Evolutionary conservation across 2,329 filamentous ascomycete species (phyloP).

Genomic region (Alternaria sp.): DNA sequence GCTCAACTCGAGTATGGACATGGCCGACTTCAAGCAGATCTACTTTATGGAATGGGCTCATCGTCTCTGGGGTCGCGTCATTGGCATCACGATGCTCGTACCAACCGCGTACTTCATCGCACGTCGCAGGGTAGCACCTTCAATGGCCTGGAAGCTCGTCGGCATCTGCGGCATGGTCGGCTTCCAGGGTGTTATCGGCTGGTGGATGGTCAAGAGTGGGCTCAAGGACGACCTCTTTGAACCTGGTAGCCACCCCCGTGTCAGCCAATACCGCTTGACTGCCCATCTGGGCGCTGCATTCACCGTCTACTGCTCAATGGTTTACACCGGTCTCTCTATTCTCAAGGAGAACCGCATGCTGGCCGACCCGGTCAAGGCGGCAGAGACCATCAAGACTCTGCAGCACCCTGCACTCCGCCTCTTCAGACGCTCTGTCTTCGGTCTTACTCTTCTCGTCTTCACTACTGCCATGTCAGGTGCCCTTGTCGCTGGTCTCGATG

Average conservation of each 20-base stretch:
- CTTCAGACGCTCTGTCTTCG: constrained; percentile 76
- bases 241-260: constrained; percentile 85
- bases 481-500: constrained; percentile 92
- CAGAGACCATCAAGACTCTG: constrained; percentile 67
- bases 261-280: constrained; percentile 91
- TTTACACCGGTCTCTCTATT: constrained; percentile 84
- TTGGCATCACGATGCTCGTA: constrained; percentile 87
- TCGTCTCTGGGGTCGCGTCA: constrained; percentile 89
- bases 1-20: constrained; percentile 89
- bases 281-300: constrained; percentile 91
- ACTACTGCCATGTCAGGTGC: constrained; percentile 91
- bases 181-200: constrained; percentile 93
- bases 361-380: constrained; percentile 67
- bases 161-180: constrained; percentile 91
- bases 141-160: constrained; percentile 77
- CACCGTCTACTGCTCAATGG: constrained; percentile 91
- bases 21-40: constrained; percentile 96
- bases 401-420: constrained; percentile 68
- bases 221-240: constrained; percentile 95
- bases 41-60: constrained; percentile 99
- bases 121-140: constrained; percentile 75
- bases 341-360: constrained; percentile 78
- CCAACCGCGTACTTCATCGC: constrained; percentile 89
- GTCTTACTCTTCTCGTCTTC: constrained; percentile 78
- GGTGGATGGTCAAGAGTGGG: constrained; percentile 99